Evolutionary conservation across 129 eudicot genomes (phyloP), one percentile per base, ranked within the genome.

Genomic region (Pseudognaphalium luteoalbum): DNA sequence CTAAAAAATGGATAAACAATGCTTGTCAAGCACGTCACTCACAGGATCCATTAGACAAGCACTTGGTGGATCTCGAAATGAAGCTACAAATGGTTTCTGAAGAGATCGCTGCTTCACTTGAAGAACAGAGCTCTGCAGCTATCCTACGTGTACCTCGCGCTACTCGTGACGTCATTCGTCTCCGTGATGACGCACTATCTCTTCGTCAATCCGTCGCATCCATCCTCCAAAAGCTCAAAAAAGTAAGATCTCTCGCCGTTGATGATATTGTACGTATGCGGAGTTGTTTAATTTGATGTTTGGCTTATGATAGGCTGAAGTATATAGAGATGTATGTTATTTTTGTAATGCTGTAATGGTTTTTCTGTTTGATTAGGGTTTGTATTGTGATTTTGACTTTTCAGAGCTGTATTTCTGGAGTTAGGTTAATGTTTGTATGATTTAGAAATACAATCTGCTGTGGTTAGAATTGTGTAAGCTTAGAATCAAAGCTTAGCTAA

Each of bases 71-170:
- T 86, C 93, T 95, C 71, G 97, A 95, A 74, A 94, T 91, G 97
- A 94, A 91, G 90, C 90, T 94, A 12, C 99, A 95, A 81, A 85
- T 91, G 89, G 80, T 85, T 67, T 87, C 93, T 44, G 99, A 95
- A 78, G 96, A 95, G 97, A 95, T 95, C 89, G 86, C 93, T 70
- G 89, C 94, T n/a, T 87, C 97, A 12, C 89, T 95, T 68, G 99
- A 95, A 74, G 99, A 95, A 74, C 99, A 95, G 80, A 95, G 99
- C 85, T 76, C 99, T 70, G 90, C 96, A 64, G 90, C 97, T n/a
- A 84, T 95, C 80, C 92, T 91, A 82, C 99, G 99, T n/a, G 96
- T 95, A 66, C 99, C 99, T 19, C 96, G 99, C 30, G 97, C 97
- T 74, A 84, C 89, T 10, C 97, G 99, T 37, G 97, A 95, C 54